Percentiles rank a stretch among this genome's conserved stretches.
phyloP scores from a whole-genome alignment of 345 rosid genomes.

The Anastatica hierochuntica region DNA sequence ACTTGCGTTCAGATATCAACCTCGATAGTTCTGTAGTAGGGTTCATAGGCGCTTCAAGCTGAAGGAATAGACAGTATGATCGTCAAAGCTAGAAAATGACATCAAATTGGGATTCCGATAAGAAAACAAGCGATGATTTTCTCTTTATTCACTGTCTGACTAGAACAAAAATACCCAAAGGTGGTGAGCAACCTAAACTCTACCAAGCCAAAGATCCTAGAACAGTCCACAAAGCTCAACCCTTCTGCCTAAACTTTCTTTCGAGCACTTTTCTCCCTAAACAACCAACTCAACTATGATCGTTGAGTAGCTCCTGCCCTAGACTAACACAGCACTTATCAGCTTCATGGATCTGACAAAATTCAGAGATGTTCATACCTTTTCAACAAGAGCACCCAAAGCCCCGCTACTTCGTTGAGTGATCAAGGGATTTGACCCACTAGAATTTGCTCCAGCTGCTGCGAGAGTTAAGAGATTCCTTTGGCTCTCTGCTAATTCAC shows the following conservation, averaged over 20 bases:
- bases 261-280: neutral
- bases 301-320: neutral
- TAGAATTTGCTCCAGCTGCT: slow-evolving; percentile 55
- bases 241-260: slow-evolving; percentile 2
- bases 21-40: slow-evolving; percentile 27
- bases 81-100: neutral
- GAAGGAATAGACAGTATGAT: neutral
- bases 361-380: slow-evolving; percentile 33
- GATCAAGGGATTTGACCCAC: slow-evolving; percentile 38
- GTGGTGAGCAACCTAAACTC: neutral
- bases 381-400: slow-evolving; percentile 47
- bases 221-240: neutral
- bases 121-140: neutral
- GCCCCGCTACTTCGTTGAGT: slow-evolving; percentile 62
- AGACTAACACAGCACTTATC: neutral
- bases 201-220: neutral
- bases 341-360: neutral
- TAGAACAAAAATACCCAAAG: no score
- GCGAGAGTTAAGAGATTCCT: slow-evolving; percentile 61
- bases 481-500: slow-evolving; percentile 75
- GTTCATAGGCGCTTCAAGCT: neutral
- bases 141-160: neutral
- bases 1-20: slow-evolving; percentile 58
- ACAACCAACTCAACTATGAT: neutral
- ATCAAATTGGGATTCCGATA: neutral